A percentile compares a stretch with the other conserved stretches of the same genome.
These are phyloP conservation scores for Cerrena zonata DNA, from an alignment of 1,284 basidiomycete genomes.

Conservation along the genomic window DNA sequence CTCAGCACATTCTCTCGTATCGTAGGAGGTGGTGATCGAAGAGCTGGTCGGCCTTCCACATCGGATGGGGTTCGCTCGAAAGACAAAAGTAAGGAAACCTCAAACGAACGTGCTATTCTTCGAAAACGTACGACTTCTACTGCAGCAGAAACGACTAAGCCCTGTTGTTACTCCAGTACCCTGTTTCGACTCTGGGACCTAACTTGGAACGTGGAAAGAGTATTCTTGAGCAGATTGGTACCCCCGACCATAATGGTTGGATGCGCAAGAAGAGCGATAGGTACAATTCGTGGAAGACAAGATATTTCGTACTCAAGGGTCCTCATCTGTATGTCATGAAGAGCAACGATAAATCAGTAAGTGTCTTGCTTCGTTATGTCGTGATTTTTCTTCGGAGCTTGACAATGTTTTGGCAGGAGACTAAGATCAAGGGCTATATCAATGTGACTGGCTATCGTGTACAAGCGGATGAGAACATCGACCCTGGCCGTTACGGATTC, in stretches of 20 bases:
- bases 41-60: constrained; percentile 33
- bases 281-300: constrained; percentile 89
- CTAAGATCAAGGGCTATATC: constrained; percentile 92
- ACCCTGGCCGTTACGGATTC: constrained; percentile 93
- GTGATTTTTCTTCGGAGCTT: background rate
- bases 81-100: constrained; percentile 11
- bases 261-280: constrained; percentile 93
- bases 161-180: constrained; percentile 8
- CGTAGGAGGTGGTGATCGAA: constrained; percentile 30
- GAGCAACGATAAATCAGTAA: constrained; percentile 61
- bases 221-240: constrained; percentile 83
- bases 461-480: constrained; percentile 85
- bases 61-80: constrained; percentile 25
- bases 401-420: constrained; percentile 52
- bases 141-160: constrained; percentile 25
- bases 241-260: constrained; percentile 85
- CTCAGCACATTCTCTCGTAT: constrained; percentile 48
- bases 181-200: no score
- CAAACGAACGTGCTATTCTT: background rate
- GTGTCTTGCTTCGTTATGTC: constrained; percentile 25
- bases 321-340: constrained; percentile 82
- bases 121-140: constrained; percentile 9
- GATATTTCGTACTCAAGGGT: constrained; percentile 94
- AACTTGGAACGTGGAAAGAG: constrained; percentile 59
- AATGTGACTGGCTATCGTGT: constrained; percentile 91